Percentiles rank a stretch among this genome's conserved stretches.
Evolutionary conservation across 768 basidiomycete genomes (phyloP).

Genomic region (Neoboletus subvelutipes): DNA sequence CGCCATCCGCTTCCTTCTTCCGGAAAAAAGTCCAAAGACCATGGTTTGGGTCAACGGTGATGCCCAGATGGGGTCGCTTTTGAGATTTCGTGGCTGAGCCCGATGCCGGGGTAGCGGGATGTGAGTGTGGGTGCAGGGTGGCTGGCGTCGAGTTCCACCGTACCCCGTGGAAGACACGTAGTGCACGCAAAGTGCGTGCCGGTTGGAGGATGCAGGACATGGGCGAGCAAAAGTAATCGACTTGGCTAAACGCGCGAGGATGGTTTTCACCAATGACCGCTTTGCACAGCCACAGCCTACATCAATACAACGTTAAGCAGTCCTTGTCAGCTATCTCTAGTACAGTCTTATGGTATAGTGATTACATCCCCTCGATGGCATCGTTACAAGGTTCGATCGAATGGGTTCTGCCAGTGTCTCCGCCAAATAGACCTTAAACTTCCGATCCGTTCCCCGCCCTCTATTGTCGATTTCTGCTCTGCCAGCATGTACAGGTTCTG

Average conservation of each 20-base stretch:
- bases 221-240: not conserved
- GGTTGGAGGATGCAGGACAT: slow-evolving; percentile 26
- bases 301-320: too few relatives aligned
- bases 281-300: slow-evolving; percentile 20
- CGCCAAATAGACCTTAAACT: not conserved
- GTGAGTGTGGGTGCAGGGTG: not conserved
- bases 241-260: not conserved
- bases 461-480: not conserved
- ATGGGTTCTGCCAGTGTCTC: not conserved
- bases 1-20: slow-evolving; percentile 50
- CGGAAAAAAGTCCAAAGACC: slow-evolving; percentile 81
- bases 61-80: slow-evolving; percentile 43
- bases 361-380: not conserved
- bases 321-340: not conserved
- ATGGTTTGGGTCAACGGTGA: slow-evolving; percentile 57
- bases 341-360: not conserved
- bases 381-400: not conserved
- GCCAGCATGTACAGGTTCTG: slow-evolving; percentile 7
- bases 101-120: not conserved
- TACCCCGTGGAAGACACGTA: slow-evolving; percentile 10
- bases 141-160: slow-evolving; percentile 28
- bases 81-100: slow-evolving; percentile 24
- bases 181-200: slow-evolving; percentile 18
- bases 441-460: too few relatives aligned
- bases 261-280: not conserved